Evolutionary conservation across 2,329 filamentous ascomycete species (phyloP).

Genomic region (Colletotrichum destructivum): DNA sequence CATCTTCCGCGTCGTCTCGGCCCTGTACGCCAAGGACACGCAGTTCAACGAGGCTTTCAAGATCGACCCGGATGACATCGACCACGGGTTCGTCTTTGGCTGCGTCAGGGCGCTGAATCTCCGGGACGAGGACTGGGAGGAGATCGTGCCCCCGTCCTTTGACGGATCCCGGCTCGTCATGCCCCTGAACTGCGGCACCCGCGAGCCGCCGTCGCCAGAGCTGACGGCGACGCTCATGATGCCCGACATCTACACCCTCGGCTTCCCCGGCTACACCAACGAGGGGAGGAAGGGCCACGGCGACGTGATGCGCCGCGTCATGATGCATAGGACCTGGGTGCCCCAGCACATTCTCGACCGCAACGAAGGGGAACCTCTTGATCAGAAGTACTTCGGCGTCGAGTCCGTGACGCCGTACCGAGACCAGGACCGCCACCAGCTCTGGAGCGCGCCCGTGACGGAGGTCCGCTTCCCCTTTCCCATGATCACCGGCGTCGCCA

Average conservation of each 20-base stretch:
- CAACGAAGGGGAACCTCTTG: neutral
- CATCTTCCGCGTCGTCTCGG: neutral
- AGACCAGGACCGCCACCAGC: neutral
- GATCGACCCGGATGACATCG: neutral
- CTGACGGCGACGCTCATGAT: conserved; percentile 5
- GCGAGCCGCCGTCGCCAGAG: neutral
- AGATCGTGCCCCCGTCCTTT: conserved; percentile 19
- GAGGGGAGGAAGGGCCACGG: fast-evolving
- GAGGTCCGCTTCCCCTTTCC: neutral
- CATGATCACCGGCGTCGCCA: neutral
- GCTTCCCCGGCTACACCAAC: neutral
- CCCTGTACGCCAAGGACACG: neutral
- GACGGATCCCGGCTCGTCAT: conserved; percentile 2
- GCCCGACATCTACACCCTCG: conserved; percentile 10
- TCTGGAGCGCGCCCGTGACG: conserved; percentile 7
- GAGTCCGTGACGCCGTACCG: neutral
- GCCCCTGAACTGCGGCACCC: neutral
- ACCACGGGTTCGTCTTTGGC: neutral
- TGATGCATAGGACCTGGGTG: neutral
- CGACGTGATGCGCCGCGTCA: neutral
- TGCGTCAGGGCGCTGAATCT: neutral
- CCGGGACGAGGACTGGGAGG: neutral
- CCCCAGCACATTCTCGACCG: neutral
- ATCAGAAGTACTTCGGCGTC: neutral
- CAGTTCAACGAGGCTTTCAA: neutral